Evolutionary conservation across 306 rosid genomes (phyloP).

Genomic region (Castanea sativa): DNA sequence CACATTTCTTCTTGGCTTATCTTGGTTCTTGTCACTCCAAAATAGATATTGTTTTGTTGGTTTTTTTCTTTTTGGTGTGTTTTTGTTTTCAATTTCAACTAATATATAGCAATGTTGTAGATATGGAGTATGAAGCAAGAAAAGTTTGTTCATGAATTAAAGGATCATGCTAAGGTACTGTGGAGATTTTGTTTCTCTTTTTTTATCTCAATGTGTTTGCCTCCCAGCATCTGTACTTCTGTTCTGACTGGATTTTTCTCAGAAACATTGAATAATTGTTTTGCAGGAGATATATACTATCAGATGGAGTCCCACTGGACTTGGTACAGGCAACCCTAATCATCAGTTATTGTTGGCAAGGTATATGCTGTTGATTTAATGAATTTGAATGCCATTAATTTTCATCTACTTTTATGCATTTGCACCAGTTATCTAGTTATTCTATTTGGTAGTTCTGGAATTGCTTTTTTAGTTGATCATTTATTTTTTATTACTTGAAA

Average conservation of each 20-base stretch:
- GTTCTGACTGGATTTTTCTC: slow-evolving; percentile 4
- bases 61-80: not conserved
- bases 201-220: not conserved
- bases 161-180: slow-evolving; percentile 84
- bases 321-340: slow-evolving; percentile 74
- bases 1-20: not conserved
- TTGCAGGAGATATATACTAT: slow-evolving; percentile 83
- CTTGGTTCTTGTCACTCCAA: not conserved
- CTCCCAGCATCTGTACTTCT: not conserved
- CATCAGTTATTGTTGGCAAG: slow-evolving; percentile 82
- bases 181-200: not conserved
- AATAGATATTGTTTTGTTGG: not conserved
- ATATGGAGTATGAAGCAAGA: slow-evolving; percentile 96
- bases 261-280: slow-evolving; percentile 11
- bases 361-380: slow-evolving; percentile 35
- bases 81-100: not conserved
- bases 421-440: not conserved
- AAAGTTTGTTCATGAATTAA: slow-evolving; percentile 74
- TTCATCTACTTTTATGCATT: not conserved
- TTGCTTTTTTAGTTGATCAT: not conserved
- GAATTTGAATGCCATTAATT: not conserved
- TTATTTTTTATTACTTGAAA: not conserved
- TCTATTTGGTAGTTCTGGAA: not conserved
- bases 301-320: slow-evolving; percentile 96
- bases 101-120: slow-evolving; percentile 43